These are phyloP conservation scores for Picea sitchensis DNA, from an alignment of 75 land plant genomes.

Conservation along the genomic window DNA sequence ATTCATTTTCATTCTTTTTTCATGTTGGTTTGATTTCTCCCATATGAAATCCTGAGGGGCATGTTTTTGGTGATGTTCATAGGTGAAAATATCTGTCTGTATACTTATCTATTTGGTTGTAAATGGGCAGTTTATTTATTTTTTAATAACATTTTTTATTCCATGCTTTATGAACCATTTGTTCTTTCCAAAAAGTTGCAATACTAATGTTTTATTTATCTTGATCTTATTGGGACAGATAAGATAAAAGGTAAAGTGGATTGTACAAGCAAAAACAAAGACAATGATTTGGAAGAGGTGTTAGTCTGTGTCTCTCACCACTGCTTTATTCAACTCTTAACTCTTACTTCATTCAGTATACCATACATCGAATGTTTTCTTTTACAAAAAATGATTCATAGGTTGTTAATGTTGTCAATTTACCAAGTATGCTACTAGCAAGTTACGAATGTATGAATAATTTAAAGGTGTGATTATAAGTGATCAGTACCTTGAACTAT, in stretches of 20 bases:
- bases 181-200: neutral
- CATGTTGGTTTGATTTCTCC: neutral
- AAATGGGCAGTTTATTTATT: neutral
- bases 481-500: neutral
- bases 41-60: too few relatives aligned
- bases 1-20: neutral
- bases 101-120: neutral
- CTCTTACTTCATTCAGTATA: neutral
- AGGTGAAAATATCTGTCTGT: neutral
- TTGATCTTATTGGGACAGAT: neutral
- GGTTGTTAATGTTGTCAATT: neutral
- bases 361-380: too few relatives aligned
- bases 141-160: neutral
- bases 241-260: neutral
- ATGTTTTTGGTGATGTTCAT: neutral
- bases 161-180: neutral
- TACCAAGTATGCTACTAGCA: neutral
- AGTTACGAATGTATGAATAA: neutral
- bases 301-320: neutral
- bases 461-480: neutral
- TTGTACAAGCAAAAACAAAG: neutral
- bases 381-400: neutral
- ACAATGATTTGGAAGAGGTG: constrained; percentile 9
- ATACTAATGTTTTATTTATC: neutral
- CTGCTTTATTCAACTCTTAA: neutral